A percentile compares a stretch with the other conserved stretches of the same genome.
Evolutionary conservation across 192 early-diverging fungal genomes (phyloP).

Genomic region (Piromyces sp.): DNA sequence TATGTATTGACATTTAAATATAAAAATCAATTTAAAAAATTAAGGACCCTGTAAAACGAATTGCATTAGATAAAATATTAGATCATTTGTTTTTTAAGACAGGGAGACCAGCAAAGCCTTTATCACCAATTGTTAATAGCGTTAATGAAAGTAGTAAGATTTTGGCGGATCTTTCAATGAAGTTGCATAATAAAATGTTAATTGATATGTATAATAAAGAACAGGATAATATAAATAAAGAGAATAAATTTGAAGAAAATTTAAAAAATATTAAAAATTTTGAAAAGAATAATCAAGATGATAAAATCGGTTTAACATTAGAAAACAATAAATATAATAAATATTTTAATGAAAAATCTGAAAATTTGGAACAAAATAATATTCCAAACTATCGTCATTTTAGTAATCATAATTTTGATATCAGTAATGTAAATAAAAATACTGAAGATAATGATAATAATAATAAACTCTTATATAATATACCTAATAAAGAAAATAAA

Average conservation of each 20-base stretch:
- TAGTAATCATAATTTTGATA: background rate
- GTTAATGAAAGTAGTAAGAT: background rate
- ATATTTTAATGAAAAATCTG: background rate
- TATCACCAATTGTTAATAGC: background rate
- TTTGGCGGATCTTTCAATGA: background rate
- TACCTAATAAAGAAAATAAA: background rate
- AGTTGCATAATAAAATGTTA: background rate
- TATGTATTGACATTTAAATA: no score
- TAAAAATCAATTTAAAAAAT: background rate
- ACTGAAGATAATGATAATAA: no score
- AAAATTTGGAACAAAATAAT: background rate
- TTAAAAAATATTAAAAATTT: background rate
- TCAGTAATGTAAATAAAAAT: background rate
- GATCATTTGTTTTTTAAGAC: constrained; percentile 33
- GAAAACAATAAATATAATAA: background rate
- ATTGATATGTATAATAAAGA: background rate
- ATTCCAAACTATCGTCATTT: background rate
- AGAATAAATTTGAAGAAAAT: background rate
- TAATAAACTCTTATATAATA: background rate
- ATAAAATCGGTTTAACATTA: background rate
- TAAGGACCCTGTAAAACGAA: constrained; percentile 30
- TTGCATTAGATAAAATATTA: constrained; percentile 23
- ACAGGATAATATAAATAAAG: background rate
- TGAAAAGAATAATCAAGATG: background rate
- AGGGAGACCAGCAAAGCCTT: background rate